Conservation (phyloP, 1,284 basidiomycete species). For the Violaceomyces palustris region DNA sequence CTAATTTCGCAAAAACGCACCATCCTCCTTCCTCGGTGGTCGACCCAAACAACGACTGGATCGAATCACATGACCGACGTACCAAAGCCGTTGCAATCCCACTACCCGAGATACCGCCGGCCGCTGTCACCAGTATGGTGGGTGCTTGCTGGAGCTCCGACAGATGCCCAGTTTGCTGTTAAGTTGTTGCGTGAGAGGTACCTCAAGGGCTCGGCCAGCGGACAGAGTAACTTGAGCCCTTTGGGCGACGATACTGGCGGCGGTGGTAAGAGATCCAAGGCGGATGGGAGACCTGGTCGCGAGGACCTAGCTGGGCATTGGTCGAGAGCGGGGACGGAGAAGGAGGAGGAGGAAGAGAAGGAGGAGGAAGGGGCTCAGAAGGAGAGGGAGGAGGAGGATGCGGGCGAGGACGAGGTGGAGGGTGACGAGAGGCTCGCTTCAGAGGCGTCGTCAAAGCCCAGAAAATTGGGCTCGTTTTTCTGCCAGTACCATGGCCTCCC, state of each 20-base stretch:
- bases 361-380: conserved; percentile 24
- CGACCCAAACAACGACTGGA: no score
- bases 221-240: no score
- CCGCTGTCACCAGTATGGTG: conserved; percentile 50
- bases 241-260: conserved; percentile 18
- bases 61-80: no score
- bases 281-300: conserved; percentile 14
- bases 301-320: conserved; percentile 24
- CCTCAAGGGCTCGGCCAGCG: conserved; percentile 18
- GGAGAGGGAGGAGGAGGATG: conserved; percentile 25
- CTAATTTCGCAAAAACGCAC: no score
- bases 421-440: conserved; percentile 3
- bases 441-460: conserved; percentile 9
- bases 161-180: conserved; percentile 49
- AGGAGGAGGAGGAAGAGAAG: conserved; percentile 23
- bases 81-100: conserved; percentile 41
- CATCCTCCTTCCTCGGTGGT: no score
- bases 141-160: conserved; percentile 48
- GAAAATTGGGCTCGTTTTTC: conserved; percentile 49
- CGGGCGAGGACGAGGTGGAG: conserved; percentile 25
- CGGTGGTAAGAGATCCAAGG: conserved; percentile 5
- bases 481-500: conserved; percentile 50
- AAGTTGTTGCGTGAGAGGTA: conserved; percentile 47
- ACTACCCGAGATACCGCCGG: conserved; percentile 50
- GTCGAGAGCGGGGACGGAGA: conserved; percentile 22